phyloP scores from a whole-genome alignment of 768 basidiomycete species.

The Butyriboletus loyo region DNA sequence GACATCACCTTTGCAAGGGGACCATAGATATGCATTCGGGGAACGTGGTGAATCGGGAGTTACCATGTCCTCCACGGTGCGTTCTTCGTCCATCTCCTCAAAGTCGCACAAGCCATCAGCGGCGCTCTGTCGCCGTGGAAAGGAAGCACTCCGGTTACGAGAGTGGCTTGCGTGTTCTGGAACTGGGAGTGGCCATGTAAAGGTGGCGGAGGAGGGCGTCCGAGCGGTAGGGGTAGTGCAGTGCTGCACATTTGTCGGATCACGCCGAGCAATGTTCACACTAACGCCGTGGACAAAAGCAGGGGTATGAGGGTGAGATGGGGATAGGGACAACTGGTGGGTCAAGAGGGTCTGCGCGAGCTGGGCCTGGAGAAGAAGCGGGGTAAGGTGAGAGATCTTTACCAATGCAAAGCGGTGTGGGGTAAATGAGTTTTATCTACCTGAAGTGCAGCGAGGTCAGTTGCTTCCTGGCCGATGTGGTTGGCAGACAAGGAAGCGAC shows the following conservation, averaged over 20 bases:
- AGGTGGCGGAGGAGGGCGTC: conserved; percentile 31
- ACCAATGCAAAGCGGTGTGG: conserved; percentile 12
- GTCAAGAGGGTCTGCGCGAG: conserved; percentile 42
- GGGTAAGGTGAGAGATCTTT: conserved; percentile 12
- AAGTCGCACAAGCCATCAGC: conserved; percentile 30
- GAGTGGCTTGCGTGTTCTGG: conserved; percentile 21
- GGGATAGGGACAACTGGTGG: conserved; percentile 29
- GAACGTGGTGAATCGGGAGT: conserved; percentile 31
- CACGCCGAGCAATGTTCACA: conserved; percentile 25
- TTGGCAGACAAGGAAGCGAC: conserved; percentile 44
- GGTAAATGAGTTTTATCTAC: conserved; percentile 26
- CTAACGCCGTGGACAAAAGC: conserved; percentile 21
- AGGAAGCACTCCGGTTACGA: conserved; percentile 29
- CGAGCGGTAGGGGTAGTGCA: conserved; percentile 40
- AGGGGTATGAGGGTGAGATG: conserved; percentile 12
- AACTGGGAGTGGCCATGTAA: conserved; percentile 29
- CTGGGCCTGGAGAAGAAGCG: conserved; percentile 35
- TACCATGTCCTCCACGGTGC: conserved; percentile 46
- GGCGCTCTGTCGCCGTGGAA: conserved; percentile 20
- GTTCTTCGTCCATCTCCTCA: conserved; percentile 45
- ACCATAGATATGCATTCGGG: conserved; percentile 22
- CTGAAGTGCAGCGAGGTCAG: conserved; percentile 48
- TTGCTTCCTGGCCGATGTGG: conserved; percentile 54
- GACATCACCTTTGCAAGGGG: conserved; percentile 16
- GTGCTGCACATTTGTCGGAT: conserved; percentile 36